Evolutionary conservation across 2,329 filamentous ascomycete genomes (phyloP), one percentile per base, ranked within the genome.

Genomic region (Cytospora piceae): DNA sequence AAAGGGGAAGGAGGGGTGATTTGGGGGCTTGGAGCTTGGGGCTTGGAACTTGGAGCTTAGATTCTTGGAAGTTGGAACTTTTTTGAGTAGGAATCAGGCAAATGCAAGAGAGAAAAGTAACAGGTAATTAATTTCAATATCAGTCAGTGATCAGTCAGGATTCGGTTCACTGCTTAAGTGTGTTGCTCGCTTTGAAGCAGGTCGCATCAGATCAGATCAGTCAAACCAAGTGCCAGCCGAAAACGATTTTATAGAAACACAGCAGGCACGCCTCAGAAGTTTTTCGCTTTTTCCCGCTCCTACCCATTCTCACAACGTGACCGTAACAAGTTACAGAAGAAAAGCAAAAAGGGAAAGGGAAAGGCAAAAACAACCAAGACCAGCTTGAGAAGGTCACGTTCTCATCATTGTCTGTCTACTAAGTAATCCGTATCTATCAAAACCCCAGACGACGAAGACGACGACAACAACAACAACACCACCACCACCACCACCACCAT

Each of bases 111-210:
- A n/a, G 20, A 22, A 46, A 46, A 11, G 42, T 22, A 46, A 46
- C n/a, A 46, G 42, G 42, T 46, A 8, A 46, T 46, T 62, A 15
- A 46, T 54, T 15, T 27, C 39, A 42, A 31, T 54, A 53, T 52
- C 46, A n/a, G 42, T 22, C 20, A 46, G 42, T 46, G 42, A 46
- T 46, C 42, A 46, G 42, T 46, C 42, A 22, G 20, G n/a, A 9
- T 46, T 12, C n/a, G 20, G 7, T 22, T 46, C 42, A 22, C 2
- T 46, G 42, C 42, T 22, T 4, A 46, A 22, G 20, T 46, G 20
- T 46, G 20, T 22, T 22, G 20, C n/a, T n/a, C 42, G 1, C n/a
- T n/a, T 7, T 20, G 15, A 17, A 46, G n/a, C 42, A 22, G 20
- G 6, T 22, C 42, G 17, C 7, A 42, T 11, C 20, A 46, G 42